These are phyloP conservation scores for Prinsepia uniflora DNA, from an alignment of 306 rosid species.

Conservation along the genomic window DNA sequence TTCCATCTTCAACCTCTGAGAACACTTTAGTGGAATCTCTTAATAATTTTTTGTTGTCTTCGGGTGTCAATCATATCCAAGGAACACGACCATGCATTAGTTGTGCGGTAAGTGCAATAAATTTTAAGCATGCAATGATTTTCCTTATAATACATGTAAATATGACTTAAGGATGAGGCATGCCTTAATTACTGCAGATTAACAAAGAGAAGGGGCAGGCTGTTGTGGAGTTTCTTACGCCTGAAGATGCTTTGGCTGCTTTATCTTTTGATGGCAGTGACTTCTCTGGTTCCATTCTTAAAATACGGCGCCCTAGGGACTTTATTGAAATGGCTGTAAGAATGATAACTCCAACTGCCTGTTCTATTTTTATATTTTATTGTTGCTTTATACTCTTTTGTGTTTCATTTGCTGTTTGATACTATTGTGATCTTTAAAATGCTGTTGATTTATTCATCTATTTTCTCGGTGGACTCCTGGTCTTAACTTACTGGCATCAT, in stretches of 20 bases:
- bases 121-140: neutral
- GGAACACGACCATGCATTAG: conserved; percentile 82
- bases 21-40: conserved; percentile 67
- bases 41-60: conserved; percentile 59
- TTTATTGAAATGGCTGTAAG: conserved; percentile 84
- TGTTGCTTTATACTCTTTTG: neutral
- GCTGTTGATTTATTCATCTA: conserved; percentile 5
- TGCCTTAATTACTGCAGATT: conserved; percentile 52
- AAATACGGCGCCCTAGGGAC: conserved; percentile 88
- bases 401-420: conserved; percentile 11
- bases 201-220: conserved; percentile 85
- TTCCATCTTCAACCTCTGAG: conserved; percentile 78
- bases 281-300: conserved; percentile 62
- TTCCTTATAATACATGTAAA: conserved; percentile 14
- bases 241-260: conserved; percentile 85
- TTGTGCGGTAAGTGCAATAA: conserved; percentile 62
- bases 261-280: conserved; percentile 77
- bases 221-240: conserved; percentile 84
- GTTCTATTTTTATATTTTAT: conserved; percentile 15
- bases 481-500: neutral
- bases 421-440: conserved; percentile 2
- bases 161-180: conserved; percentile 7
- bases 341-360: conserved; percentile 32
- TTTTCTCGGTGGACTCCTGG: neutral
- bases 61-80: conserved; percentile 54